Conservation (phyloP, 2,329 filamentous ascomycete genomes). For the Nakataea oryzae region DNA sequence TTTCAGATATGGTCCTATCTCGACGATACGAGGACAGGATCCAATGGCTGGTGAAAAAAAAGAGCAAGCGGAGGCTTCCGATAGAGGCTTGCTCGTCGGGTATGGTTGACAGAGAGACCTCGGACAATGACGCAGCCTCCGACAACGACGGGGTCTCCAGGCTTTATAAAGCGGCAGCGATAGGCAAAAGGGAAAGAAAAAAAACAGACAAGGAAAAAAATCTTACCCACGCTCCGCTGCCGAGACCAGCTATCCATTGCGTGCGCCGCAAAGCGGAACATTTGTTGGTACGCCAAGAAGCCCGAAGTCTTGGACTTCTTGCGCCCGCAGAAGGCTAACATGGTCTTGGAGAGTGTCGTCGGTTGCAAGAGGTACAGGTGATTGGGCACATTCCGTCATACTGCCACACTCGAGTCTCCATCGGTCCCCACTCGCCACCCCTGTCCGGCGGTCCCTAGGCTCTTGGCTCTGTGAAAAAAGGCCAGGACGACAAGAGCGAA, state of each 20-base stretch:
- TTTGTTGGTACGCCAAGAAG: background rate
- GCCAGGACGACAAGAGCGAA: background rate
- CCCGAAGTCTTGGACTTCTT: background rate
- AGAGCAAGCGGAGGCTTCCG: background rate
- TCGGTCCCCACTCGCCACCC: background rate
- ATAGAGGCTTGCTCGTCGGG: background rate
- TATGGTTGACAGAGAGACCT: background rate
- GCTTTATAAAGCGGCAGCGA: background rate
- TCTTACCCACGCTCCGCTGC: background rate
- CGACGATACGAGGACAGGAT: background rate
- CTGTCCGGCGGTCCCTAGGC: background rate
- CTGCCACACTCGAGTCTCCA: conserved; percentile 2
- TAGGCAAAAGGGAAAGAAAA: background rate
- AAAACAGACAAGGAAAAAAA: background rate
- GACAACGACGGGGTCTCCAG: background rate
- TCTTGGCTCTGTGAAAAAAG: background rate
- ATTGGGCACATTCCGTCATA: conserved; percentile 4
- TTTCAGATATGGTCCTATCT: background rate
- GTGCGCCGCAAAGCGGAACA: background rate
- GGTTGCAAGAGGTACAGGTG: background rate
- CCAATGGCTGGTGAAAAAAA: background rate
- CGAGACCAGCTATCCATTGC: background rate
- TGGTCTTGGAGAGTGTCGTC: background rate
- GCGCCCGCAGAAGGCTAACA: background rate
- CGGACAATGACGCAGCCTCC: conserved; percentile 2